Evolutionary conservation across 2,329 filamentous ascomycete genomes (phyloP), one percentile per base, ranked within the genome.

Genomic region (Pochonia chlamydosporia): DNA sequence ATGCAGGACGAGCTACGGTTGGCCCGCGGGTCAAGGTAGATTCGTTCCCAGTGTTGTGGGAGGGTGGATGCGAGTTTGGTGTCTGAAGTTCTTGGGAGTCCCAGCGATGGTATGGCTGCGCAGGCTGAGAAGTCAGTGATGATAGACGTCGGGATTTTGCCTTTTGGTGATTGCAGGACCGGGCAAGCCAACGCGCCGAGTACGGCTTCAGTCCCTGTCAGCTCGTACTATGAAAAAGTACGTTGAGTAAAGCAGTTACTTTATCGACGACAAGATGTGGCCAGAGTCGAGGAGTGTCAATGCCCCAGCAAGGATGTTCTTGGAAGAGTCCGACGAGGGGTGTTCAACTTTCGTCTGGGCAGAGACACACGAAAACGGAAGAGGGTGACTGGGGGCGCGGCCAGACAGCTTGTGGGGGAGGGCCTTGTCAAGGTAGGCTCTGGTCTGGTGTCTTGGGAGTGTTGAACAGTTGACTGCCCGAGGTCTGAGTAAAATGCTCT

Each of bases 41-140:
- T 23, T 31, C 13, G 25, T 33, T 43, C 24, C 40, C 40, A 43
- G 40, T 16, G 20, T 16, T 30, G 40, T 43, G 40, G 40, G 40
- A 43, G 40, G 40, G 40, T 43, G 40, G 40, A 43, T 30, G 40
- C 28, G 18, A 33, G 40, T 28, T 30, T 18, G 40, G 25, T 42
- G 33, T 20, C 18, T 8, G 7, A 5, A 20, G 16, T n/a, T 36
- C 4, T 20, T 18, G 7, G 26, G 26, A 13, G n/a, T n/a, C n/a
- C n/a, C n/a, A n/a, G n/a, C n/a, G n/a, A n/a, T n/a, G n/a, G n/a
- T n/a, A n/a, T n/a, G n/a, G n/a, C n/a, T n/a, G n/a, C n/a, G n/a
- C n/a, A n/a, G n/a, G n/a, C n/a, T n/a, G n/a, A n/a, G n/a, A n/a
- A n/a, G n/a, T n/a, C 26, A 7, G n/a, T 33, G 30, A n/a, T 31